phyloP scores from a whole-genome alignment of 2,329 filamentous ascomycete species.

The Clonostachys solani region DNA sequence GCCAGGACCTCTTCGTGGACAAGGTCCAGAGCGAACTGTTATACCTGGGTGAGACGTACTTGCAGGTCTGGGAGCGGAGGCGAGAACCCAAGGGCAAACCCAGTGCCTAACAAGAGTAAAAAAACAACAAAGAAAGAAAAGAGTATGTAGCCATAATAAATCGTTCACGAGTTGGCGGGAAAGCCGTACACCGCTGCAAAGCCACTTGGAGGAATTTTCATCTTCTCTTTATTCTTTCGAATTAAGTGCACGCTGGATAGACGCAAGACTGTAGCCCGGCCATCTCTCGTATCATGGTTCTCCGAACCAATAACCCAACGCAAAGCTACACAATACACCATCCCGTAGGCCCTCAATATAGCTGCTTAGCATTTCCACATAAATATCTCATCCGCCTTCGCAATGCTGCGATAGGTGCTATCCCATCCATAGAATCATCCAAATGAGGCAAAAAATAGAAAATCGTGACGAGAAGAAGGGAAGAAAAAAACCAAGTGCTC shows the following conservation, averaged over 20 bases:
- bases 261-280: too few species aligned
- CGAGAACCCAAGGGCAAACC: constrained; percentile 37
- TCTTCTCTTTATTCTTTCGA: too few species aligned
- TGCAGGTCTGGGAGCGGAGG: constrained; percentile 94
- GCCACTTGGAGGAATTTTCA: too few species aligned
- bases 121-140: not conserved
- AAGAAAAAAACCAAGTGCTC: constrained; percentile 1
- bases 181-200: too few species aligned
- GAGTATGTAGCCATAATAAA: not conserved
- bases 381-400: not conserved
- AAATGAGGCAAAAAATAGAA: not conserved
- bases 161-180: too few species aligned
- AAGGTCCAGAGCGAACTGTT: constrained; percentile 83
- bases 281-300: too few species aligned
- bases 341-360: not conserved
- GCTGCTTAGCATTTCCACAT: not conserved
- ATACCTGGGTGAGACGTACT: constrained; percentile 89
- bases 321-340: too few species aligned
- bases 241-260: too few species aligned
- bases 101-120: not conserved
- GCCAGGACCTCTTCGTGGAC: constrained; percentile 92
- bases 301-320: too few species aligned
- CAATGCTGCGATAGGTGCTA: not conserved
- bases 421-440: not conserved
- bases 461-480: not conserved